Evolutionary conservation across 352 stramenopile genomes (phyloP).

Genomic region (Phytophthora colocasiae): DNA sequence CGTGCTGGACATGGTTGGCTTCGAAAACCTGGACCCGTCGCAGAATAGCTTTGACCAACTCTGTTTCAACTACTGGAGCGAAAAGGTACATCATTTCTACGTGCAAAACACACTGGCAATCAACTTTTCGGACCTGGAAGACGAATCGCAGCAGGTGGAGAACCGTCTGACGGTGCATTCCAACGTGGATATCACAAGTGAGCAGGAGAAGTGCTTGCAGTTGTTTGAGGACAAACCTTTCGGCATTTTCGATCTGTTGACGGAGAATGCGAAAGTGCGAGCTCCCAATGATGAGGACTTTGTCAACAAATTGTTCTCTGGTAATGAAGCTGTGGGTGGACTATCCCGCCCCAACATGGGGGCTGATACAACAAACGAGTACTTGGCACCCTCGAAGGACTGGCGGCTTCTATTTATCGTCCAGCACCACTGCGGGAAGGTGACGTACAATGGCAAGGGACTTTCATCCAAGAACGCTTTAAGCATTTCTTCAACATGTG

Average conservation of each 20-base stretch:
- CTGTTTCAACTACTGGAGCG: constrained; percentile 88
- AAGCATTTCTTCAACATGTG: constrained; percentile 80
- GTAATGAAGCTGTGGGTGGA: constrained; percentile 59
- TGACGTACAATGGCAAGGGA: constrained; percentile 81
- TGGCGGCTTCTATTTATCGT: constrained; percentile 83
- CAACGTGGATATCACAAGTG: constrained; percentile 57
- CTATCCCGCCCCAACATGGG: constrained; percentile 70
- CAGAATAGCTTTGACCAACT: constrained; percentile 82
- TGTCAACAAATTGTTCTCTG: constrained; percentile 78
- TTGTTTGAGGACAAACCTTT: constrained; percentile 80
- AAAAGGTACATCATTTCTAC: constrained; percentile 86
- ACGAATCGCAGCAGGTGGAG: constrained; percentile 73
- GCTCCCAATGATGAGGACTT: constrained; percentile 82
- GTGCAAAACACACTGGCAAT: constrained; percentile 77
- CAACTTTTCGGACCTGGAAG: constrained; percentile 63
- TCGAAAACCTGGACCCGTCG: constrained; percentile 65
- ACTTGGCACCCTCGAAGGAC: constrained; percentile 75
- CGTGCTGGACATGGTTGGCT: constrained; percentile 83
- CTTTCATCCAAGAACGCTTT: constrained; percentile 74
- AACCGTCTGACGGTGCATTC: constrained; percentile 63
- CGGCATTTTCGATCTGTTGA: constrained; percentile 76
- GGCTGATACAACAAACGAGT: constrained; percentile 64
- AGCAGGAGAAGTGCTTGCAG: constrained; percentile 71
- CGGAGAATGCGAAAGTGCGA: constrained; percentile 71
- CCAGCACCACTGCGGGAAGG: constrained; percentile 73